phyloP scores from a whole-genome alignment of 371 early-diverging fungal genomes.

The Quaeritorhiza haematococci region DNA sequence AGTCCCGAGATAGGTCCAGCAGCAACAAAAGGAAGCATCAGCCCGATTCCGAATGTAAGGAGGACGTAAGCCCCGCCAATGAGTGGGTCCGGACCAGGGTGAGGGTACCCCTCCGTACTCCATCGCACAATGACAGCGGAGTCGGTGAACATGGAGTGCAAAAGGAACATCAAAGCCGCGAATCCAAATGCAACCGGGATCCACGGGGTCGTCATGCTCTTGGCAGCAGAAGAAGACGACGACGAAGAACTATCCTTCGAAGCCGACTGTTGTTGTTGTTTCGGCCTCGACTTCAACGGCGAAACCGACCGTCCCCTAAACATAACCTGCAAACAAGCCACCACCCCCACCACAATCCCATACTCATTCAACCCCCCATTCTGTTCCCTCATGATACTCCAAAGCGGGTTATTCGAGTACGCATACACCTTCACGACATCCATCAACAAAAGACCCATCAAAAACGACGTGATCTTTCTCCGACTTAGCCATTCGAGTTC shows the following conservation, averaged over 20 bases:
- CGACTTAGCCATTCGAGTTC: too few relatives aligned
- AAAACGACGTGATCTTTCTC: conserved; percentile 54
- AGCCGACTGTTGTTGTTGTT: too few relatives aligned
- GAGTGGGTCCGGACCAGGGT: conserved; percentile 69
- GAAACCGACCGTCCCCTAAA: too few relatives aligned
- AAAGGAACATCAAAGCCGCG: conserved; percentile 61
- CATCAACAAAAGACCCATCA: conserved; percentile 62
- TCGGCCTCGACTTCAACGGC: too few relatives aligned
- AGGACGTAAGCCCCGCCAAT: conserved; percentile 69
- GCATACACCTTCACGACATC: conserved; percentile 68
- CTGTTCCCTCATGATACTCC: conserved; percentile 69
- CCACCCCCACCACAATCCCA: conserved; percentile 56
- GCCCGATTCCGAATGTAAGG: conserved; percentile 51
- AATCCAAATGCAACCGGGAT: too few relatives aligned
- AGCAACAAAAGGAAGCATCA: conserved; percentile 59
- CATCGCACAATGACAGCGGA: conserved; percentile 70
- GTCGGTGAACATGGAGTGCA: conserved; percentile 73
- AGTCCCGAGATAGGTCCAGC: too few relatives aligned
- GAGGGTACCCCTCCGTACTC: conserved; percentile 71
- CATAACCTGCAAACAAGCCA: too few relatives aligned
- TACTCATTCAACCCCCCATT: conserved; percentile 68
- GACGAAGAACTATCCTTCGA: too few relatives aligned
- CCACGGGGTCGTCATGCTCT: too few relatives aligned
- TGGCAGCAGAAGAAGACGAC: too few relatives aligned
- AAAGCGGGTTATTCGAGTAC: conserved; percentile 75